phyloP scores from a whole-genome alignment of 2,329 filamentous ascomycete species.

The Akanthomyces lecanii region DNA sequence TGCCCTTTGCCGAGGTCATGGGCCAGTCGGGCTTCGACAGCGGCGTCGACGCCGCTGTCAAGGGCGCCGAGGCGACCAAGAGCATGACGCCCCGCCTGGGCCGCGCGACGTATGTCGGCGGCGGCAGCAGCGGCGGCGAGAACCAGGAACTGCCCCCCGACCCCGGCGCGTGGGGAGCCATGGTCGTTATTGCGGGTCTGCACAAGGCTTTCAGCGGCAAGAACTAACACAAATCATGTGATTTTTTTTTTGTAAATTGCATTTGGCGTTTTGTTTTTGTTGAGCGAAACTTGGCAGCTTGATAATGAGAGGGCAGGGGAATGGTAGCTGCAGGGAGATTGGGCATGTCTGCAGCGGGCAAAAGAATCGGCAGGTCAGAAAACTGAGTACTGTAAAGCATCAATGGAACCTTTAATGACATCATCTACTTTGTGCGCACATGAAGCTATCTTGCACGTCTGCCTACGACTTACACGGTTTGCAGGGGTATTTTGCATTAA shows the following conservation, averaged over 20 bases:
- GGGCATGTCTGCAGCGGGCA: not conserved
- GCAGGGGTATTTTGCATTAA: too few species aligned
- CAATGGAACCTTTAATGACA: not conserved
- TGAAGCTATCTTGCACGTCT: not conserved
- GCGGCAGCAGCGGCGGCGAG: slow-evolving; percentile 53
- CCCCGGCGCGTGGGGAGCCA: slow-evolving; percentile 67
- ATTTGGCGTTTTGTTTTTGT: slow-evolving; percentile 9
- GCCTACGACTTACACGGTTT: too few species aligned
- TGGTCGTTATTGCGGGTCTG: slow-evolving; percentile 47
- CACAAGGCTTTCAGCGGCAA: slow-evolving; percentile 20
- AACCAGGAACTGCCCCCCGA: slow-evolving; percentile 56
- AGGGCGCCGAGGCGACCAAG: slow-evolving; percentile 60
- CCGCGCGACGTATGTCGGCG: slow-evolving; percentile 64
- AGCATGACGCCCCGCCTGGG: slow-evolving; percentile 62
- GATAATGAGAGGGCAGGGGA: not conserved
- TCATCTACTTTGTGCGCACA: not conserved
- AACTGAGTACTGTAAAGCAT: not conserved
- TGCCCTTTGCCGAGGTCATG: slow-evolving; percentile 49
- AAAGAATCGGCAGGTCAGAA: not conserved
- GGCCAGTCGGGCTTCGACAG: slow-evolving; percentile 47
- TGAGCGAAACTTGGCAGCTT: not conserved
- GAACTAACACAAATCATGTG: not conserved
- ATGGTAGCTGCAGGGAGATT: not conserved
- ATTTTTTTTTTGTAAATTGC: not conserved
- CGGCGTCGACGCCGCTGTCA: slow-evolving; percentile 54